Percentiles rank a stretch among this genome's conserved stretches.
Evolutionary conservation across 2,329 filamentous ascomycete genomes (phyloP).

Genomic region (Ciborinia camelliae): DNA sequence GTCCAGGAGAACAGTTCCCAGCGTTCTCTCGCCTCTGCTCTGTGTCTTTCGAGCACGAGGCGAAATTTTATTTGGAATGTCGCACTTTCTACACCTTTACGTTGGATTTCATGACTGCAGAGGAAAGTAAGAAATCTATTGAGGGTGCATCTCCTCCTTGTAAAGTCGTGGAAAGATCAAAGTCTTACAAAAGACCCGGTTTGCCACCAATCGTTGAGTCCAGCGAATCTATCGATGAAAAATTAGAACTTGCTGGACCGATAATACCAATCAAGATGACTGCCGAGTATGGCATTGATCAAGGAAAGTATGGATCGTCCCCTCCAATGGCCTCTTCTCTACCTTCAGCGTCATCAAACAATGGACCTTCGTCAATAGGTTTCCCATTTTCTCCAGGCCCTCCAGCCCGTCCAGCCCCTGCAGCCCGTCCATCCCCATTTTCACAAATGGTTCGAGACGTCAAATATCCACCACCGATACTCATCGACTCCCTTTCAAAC

Average conservation of each 20-base stretch:
- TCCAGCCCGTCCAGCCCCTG: too few relatives aligned
- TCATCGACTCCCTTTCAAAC: not conserved
- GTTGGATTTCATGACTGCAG: not conserved
- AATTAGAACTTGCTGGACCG: not conserved
- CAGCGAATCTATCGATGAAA: not conserved
- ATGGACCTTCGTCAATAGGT: not conserved
- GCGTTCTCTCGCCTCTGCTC: not conserved
- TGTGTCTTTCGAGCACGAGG: slow-evolving; percentile 10
- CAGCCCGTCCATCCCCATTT: not conserved
- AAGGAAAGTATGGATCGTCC: not conserved
- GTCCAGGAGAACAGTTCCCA: not conserved
- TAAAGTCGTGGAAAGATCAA: not conserved
- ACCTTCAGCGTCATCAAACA: not conserved
- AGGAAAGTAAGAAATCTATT: not conserved
- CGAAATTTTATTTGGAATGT: slow-evolving; percentile 6
- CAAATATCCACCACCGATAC: not conserved
- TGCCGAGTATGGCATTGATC: too few relatives aligned
- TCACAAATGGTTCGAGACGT: slow-evolving; percentile 2
- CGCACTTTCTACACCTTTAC: slow-evolving; percentile 12
- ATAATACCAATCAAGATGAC: not conserved
- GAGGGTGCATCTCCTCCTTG: not conserved
- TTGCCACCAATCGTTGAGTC: slow-evolving; percentile 1
- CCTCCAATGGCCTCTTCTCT: not conserved
- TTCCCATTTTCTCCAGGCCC: too few relatives aligned
- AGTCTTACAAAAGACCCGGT: slow-evolving; percentile 8